A percentile compares a stretch with the other conserved stretches of the same genome.
Conservation (phyloP, 2,329 filamentous ascomycete species). For the Verruconis gallopava region DNA sequence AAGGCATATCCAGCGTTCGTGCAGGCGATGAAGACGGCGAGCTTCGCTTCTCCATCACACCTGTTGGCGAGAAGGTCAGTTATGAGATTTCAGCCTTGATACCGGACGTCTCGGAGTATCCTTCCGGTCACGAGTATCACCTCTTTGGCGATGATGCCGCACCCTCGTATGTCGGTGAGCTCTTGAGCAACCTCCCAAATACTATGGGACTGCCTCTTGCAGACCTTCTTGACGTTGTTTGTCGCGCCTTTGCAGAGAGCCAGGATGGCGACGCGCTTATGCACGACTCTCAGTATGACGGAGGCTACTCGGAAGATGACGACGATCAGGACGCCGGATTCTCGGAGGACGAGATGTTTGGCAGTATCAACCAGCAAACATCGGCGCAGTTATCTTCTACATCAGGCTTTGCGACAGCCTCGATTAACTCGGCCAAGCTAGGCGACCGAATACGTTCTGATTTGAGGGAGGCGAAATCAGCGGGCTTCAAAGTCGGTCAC, state of each 20-base stretch:
- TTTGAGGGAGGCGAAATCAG: constrained; percentile 44
- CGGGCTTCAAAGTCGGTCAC: constrained; percentile 59
- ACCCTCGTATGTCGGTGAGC: constrained; percentile 27
- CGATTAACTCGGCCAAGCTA: not conserved
- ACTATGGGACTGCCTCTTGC: constrained; percentile 33
- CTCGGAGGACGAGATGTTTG: constrained; percentile 10
- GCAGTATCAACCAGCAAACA: not conserved
- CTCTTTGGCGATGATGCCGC: constrained; percentile 37
- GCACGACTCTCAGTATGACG: constrained; percentile 12
- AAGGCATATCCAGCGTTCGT: constrained; percentile 40
- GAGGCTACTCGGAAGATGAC: constrained; percentile 23
- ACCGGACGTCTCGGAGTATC: constrained; percentile 47
- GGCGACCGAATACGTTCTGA: constrained; percentile 39
- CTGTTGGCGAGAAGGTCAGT: constrained; percentile 17
- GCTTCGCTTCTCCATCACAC: constrained; percentile 47
- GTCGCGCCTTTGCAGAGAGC: constrained; percentile 23
- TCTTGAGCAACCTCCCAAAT: constrained; percentile 34
- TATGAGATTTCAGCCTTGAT: constrained; percentile 23
- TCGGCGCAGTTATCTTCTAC: not conserved
- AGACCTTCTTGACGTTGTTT: constrained; percentile 37
- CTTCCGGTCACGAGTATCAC: constrained; percentile 42
- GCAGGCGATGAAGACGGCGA: constrained; percentile 60
- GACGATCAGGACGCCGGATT: constrained; percentile 20
- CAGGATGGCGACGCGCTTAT: constrained; percentile 14
- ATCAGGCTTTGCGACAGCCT: not conserved